Percentiles rank a stretch among this genome's conserved stretches.
Evolutionary conservation across 352 stramenopile genomes (phyloP).

Genomic region (Phytopythium helicoides): DNA sequence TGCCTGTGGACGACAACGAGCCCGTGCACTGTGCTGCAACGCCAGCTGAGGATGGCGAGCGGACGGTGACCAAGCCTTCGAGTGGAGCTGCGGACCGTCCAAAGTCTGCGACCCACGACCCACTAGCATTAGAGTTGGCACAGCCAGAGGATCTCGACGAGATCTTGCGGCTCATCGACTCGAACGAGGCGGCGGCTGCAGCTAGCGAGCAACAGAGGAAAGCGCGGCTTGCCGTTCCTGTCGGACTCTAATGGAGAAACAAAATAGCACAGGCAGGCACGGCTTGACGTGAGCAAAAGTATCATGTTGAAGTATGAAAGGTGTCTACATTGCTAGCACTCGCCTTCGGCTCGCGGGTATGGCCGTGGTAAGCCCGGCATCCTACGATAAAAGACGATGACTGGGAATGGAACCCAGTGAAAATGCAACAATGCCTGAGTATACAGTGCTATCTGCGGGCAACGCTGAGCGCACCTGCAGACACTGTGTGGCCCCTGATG

Average conservation of each 20-base stretch:
- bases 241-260: not conserved
- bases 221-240: not conserved
- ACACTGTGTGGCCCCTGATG: too few relatives aligned
- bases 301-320: too few relatives aligned
- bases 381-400: too few relatives aligned
- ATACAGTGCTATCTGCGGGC: too few relatives aligned
- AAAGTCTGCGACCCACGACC: not conserved
- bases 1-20: not conserved
- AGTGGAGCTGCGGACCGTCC: not conserved
- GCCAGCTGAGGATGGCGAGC: not conserved
- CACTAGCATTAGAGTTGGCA: conserved; percentile 13
- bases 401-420: too few relatives aligned
- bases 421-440: too few relatives aligned
- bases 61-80: not conserved
- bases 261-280: too few relatives aligned
- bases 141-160: conserved; percentile 16
- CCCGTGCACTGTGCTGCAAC: not conserved
- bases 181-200: too few relatives aligned
- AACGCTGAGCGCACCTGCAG: too few relatives aligned
- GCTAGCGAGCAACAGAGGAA: not conserved
- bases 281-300: not conserved
- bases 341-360: too few relatives aligned
- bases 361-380: too few relatives aligned
- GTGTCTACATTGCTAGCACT: too few relatives aligned
- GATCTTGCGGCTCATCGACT: conserved; percentile 11